A percentile compares a stretch with the other conserved stretches of the same genome.
These are phyloP conservation scores for Populus simonii DNA, from an alignment of 345 rosid genomes.

Conservation along the genomic window DNA sequence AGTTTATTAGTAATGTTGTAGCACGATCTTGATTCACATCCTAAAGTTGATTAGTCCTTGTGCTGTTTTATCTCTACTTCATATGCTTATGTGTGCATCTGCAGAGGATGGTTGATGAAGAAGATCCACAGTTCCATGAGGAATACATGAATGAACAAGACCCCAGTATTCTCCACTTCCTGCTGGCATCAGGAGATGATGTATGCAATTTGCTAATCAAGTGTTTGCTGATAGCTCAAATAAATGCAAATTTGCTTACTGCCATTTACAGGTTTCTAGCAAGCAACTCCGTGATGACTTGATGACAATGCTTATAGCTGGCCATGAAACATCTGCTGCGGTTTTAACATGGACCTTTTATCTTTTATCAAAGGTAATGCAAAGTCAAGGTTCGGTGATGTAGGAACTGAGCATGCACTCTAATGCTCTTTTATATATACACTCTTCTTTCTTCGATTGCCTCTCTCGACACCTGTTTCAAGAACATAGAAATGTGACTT, in stretches of 20 bases:
- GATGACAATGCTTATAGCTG: constrained; percentile 99
- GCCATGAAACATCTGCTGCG: constrained; percentile 97
- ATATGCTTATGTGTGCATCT: constrained; percentile 6
- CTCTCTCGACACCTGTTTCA: too few species aligned
- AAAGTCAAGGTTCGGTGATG: neutral
- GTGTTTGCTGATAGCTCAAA: constrained; percentile 4
- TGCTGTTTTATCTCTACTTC: neutral
- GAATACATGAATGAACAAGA: constrained; percentile 93
- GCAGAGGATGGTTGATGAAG: constrained; percentile 94
- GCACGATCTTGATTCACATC: neutral
- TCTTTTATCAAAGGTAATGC: constrained; percentile 67
- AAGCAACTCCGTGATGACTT: constrained; percentile 97
- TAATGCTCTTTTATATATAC: too few species aligned
- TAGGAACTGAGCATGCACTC: neutral
- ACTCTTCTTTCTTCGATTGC: too few species aligned
- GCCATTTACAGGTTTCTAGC: constrained; percentile 69
- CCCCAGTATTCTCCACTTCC: constrained; percentile 96
- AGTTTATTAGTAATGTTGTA: too few species aligned
- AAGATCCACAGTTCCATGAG: constrained; percentile 82
- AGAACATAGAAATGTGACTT: too few species aligned
- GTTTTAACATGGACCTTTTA: constrained; percentile 96
- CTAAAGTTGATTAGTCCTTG: neutral
- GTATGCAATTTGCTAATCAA: constrained; percentile 38
- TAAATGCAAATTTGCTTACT: constrained; percentile 13
- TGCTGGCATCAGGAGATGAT: constrained; percentile 91